Evolutionary conservation across 2,329 filamentous ascomycete genomes (phyloP), one percentile per base, ranked within the genome.

Genomic region (Colletotrichum destructivum): DNA sequence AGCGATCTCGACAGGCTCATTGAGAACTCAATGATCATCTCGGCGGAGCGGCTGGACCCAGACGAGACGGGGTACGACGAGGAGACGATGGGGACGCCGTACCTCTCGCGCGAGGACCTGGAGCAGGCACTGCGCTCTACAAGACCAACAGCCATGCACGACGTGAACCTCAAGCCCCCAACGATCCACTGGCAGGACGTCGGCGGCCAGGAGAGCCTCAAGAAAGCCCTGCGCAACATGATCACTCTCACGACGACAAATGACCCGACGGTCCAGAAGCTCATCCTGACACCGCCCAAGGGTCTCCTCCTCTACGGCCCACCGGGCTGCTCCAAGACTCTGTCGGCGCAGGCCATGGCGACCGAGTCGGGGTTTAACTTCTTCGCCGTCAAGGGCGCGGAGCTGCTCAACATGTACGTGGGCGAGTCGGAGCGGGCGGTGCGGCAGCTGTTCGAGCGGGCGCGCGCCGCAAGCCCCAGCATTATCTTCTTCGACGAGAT

Each of bases 401-500:
- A 98, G 82, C 89, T 98, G 15, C 91, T 98, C 72, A 97, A 95
- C 83, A 98, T 97, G 94, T 98, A 98, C 81, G 95, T 98, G 21
- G 96, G 96, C 73, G 96, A 98, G 81, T 96, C 95, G 2, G 96
- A 98, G 83, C 90, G 94, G 13, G 92, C 93, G 9, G 89, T 98
- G 52, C 91, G 96, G 47, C 93, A 94, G 66, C 90, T 98, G 1
- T 98, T 98, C 80, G 89, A 92, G 64, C 93, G 95, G 76, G 96
- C 96, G 1, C 88, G 93, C 52, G 91, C 92, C n/a, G 95, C 95
- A 11, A 91, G 92, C 62, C 96, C 96, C 0, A 72, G 93, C 79
- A 96, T 98, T 82, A 95, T 98, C 77, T 98, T 98, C 86, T 98
- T 98, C 75, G 95, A 98, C 80, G 95, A 98, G 81, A 96, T 98